Evolutionary conservation across 2,329 filamentous ascomycete genomes (phyloP), one percentile per base, ranked within the genome.

Genomic region (Penicillium sp.): DNA sequence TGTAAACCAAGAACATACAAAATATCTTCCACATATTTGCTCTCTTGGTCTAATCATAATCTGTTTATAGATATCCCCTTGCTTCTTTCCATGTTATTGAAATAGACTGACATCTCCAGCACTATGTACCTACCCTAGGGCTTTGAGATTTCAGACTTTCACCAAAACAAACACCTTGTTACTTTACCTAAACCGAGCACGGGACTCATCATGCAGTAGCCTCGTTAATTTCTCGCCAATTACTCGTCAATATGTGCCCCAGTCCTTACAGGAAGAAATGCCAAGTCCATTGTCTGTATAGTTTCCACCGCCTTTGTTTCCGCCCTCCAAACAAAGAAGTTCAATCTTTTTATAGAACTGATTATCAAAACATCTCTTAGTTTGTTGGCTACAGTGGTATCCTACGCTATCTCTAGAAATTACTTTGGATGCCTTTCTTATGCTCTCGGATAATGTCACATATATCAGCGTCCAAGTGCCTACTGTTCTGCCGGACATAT

Each of bases 291-390:
- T 36, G 39, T 49, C 13, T 36, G 13, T 23, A 36, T 29, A 41
- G 19, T 53, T 53, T 27, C 39, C 29, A 44, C 39, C 49, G 49
- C 41, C 50, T 53, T 53, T 53, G 21, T 47, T 23, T 51, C 49
- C 49, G 36, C 49, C 36, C 13, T 53, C 13, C 3, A 25, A 45
- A 48, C 35, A 41, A 56, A 19, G 19, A 36, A 47, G 9, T 8
- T 49, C n/a, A 38, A 53, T 25, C 42, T 48, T 53, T 47, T 53
- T 27, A 29, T 53, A 48, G 33, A 38, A 36, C 10, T 38, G 5
- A 21, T 19, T 45, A 9, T 21, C 23, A 27, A 29, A n/a, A n/a
- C 3, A 1, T 25, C 23, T 44, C 15, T 44, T n/a, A n/a, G 15
- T n/a, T 8, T 17, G 19, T 12, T 10, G 44, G n/a, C 31, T 25